phyloP scores from a whole-genome alignment of 2,329 filamentous ascomycete species.

The Intubia oerlemansii region DNA sequence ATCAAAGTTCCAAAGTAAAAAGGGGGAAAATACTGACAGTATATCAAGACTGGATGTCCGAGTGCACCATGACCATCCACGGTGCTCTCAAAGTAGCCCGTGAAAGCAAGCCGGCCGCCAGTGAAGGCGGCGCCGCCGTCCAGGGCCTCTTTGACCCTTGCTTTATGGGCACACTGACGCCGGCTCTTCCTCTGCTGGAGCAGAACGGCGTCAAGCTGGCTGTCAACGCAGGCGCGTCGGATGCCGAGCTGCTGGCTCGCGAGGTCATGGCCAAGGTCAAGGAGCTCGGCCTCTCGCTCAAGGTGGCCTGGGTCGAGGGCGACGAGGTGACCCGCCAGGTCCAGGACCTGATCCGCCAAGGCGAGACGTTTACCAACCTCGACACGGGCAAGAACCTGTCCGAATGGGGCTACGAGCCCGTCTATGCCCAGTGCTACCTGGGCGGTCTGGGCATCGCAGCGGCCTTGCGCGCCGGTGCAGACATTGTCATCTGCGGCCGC shows the following conservation, averaged over 20 bases:
- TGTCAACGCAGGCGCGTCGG: conserved; percentile 14
- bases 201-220: conserved; percentile 12
- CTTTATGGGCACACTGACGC: conserved; percentile 14
- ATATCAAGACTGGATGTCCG: conserved; percentile 16
- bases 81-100: conserved; percentile 11
- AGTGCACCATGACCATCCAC: conserved; percentile 14
- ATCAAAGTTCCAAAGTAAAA: no score
- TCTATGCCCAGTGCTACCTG: conserved; percentile 15
- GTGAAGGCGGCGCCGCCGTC: no score
- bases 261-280: conserved; percentile 8
- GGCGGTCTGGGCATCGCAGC: conserved; percentile 18
- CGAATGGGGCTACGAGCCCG: conserved; percentile 7
- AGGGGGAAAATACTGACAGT: no score
- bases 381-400: conserved; percentile 5
- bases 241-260: conserved; percentile 9
- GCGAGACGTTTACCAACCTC: conserved; percentile 7
- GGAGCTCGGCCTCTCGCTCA: conserved; percentile 9
- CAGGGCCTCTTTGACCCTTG: conserved; percentile 13
- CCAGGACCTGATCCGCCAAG: conserved; percentile 5
- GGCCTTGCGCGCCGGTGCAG: conserved; percentile 13
- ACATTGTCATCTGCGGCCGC: conserved; percentile 18
- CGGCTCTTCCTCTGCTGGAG: conserved; percentile 11
- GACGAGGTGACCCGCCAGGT: conserved; percentile 12
- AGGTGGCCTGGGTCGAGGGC: conserved; percentile 14
- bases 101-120: conserved; percentile 3